These are phyloP conservation scores for Melocanna baccifera DNA, from an alignment of 176 grass and related monocot species.

Conservation along the genomic window DNA sequence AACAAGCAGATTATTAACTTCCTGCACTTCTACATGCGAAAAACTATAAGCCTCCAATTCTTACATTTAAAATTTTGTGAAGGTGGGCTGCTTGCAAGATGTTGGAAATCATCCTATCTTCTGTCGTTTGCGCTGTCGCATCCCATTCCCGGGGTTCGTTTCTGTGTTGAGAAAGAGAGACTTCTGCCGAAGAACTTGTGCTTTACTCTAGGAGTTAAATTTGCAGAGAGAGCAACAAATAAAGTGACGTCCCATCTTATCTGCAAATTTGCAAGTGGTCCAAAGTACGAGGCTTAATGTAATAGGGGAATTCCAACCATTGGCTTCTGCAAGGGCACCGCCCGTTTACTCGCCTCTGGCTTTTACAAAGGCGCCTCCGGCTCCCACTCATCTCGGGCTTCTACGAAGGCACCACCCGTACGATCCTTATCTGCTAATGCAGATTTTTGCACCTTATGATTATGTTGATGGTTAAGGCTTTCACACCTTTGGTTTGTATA, in stretches of 20 bases:
- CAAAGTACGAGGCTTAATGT: conserved; percentile 68
- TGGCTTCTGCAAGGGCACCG: too few species aligned
- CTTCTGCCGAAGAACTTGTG: conserved; percentile 77
- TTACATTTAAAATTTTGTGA: conserved; percentile 38
- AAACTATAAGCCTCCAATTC: conserved; percentile 23
- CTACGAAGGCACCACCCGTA: background rate
- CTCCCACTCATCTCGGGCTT: too few species aligned
- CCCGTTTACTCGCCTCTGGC: too few species aligned
- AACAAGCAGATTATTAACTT: conserved; percentile 13
- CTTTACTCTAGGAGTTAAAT: conserved; percentile 71
- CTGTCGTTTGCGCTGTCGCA: conserved; percentile 67
- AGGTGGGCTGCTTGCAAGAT: conserved; percentile 78
- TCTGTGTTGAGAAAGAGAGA: conserved; percentile 75
- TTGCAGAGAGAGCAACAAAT: conserved; percentile 55
- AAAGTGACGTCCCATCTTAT: conserved; percentile 77
- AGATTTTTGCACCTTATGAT: conserved; percentile 68
- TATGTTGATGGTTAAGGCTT: conserved; percentile 27
- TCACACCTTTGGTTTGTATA: too few species aligned
- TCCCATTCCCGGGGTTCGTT: conserved; percentile 66
- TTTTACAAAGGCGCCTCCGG: too few species aligned
- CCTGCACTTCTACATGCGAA: conserved; percentile 9
- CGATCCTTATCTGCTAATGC: conserved; percentile 33
- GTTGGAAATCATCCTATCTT: conserved; percentile 81
- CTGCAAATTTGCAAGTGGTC: conserved; percentile 70
- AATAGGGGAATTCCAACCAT: conserved; percentile 53